Evolutionary conservation across 768 basidiomycete genomes (phyloP), one percentile per base, ranked within the genome.

Genomic region (Kwoniella botswanensis): DNA sequence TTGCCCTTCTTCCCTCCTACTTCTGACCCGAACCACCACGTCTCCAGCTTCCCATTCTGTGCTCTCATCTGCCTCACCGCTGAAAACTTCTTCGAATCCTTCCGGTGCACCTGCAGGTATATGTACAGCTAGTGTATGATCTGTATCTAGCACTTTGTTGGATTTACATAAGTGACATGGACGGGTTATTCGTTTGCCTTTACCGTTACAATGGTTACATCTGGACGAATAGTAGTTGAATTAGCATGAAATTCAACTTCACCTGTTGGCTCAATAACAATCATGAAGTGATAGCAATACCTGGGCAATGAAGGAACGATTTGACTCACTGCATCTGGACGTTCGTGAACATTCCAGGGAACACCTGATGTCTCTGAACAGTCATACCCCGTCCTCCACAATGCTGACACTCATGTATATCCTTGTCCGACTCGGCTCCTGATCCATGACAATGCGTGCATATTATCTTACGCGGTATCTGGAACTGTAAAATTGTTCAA

Each of bases 21-120:
- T 94, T 74, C 91, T 86, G 17, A 98, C 90, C 62, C 94, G 86
- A 58, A 98, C 86, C 46, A 98, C 86, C 60, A 99, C 89, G 84
- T 99, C 95, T 9, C 97, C 97, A 6, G 97, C 86, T 78, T 96
- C 94, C 92, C 92, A 97, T 75, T 98, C 97, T 3, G 93, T 93
- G 67, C 87, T 92, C 85, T 99, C 95, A 81, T 98, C 97, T 56
- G 92, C 92, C 82, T 98, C 95, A n/a, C 93, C 94, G 76, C 97
- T 93, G 70, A 94, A 98, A 0, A 95, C 87, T 46, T 95, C 88
- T 82, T 99, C 93, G 78, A 92, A 90, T 1, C 92, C 94, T 79
- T 99, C 97, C 0, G 95, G 93, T 86, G 93, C 92, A 18, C 97
- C 97, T 4, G 89, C 88, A 13, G 89, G 87, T 59, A 98, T 88